These are phyloP conservation scores for Phytopythium montanum DNA, from an alignment of 352 stramenopile genomes.

Conservation along the genomic window DNA sequence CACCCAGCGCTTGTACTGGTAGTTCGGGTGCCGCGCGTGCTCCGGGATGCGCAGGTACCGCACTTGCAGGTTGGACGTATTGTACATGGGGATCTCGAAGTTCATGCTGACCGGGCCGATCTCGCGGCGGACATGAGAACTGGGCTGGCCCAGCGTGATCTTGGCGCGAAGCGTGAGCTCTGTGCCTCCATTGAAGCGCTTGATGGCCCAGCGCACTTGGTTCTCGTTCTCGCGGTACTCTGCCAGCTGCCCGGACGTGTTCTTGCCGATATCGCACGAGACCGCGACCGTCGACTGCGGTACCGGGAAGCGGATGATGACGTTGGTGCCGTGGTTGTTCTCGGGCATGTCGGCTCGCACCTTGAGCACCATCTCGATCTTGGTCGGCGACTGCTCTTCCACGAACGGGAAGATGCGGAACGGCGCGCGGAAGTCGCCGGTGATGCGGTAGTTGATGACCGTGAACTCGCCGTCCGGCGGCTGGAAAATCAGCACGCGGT, in stretches of 20 bases:
- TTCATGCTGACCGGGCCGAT: slow-evolving; percentile 98
- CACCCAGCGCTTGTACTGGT: slow-evolving; percentile 99
- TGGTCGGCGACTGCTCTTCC: slow-evolving; percentile 94
- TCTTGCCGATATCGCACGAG: slow-evolving; percentile 81
- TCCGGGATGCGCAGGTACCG: slow-evolving; percentile 97
- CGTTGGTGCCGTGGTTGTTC: slow-evolving; percentile 95
- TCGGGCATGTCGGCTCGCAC: slow-evolving; percentile 92
- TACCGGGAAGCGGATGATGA: slow-evolving; percentile 93
- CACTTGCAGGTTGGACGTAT: slow-evolving; percentile 98
- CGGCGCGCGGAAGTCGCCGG: slow-evolving; percentile 94
- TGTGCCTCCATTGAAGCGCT: slow-evolving; percentile 94
- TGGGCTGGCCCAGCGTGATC: slow-evolving; percentile 81
- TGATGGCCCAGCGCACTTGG: slow-evolving; percentile 96
- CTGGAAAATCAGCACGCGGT: slow-evolving; percentile 87
- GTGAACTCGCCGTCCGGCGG: slow-evolving; percentile 74
- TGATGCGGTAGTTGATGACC: slow-evolving; percentile 98
- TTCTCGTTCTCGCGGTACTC: slow-evolving; percentile 95
- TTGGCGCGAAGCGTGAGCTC: slow-evolving; percentile 96
- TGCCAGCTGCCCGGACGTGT: slow-evolving; percentile 74
- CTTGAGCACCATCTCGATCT: slow-evolving; percentile 92
- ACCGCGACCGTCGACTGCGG: slow-evolving; percentile 84
- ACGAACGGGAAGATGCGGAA: slow-evolving; percentile 98
- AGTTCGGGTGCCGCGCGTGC: slow-evolving; percentile 92
- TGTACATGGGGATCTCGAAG: slow-evolving; percentile 99
- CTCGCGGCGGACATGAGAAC: slow-evolving; percentile 85